phyloP scores from a whole-genome alignment of 768 basidiomycete genomes.

The Suillus americanus region DNA sequence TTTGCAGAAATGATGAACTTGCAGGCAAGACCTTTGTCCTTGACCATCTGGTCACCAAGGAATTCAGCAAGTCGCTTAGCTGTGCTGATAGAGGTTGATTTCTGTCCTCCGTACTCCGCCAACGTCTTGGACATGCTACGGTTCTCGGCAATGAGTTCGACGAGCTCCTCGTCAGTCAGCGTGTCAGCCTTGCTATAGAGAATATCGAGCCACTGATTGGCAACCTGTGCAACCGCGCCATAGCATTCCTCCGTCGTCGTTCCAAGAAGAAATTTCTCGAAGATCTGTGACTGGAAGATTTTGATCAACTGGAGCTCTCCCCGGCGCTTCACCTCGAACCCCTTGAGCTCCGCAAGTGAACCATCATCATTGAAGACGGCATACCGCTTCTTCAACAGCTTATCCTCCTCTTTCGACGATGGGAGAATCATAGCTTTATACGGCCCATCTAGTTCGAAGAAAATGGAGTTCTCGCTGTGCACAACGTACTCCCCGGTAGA shows the following conservation, averaged over 20 bases:
- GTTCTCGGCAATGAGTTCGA: conserved; percentile 98
- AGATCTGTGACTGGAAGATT: conserved; percentile 98
- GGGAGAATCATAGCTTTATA: conserved; percentile 99
- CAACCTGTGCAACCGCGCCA: conserved; percentile 87
- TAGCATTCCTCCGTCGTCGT: conserved; percentile 95
- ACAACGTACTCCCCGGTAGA: conserved; percentile 83
- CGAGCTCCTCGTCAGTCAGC: conserved; percentile 86
- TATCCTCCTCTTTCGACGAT: conserved; percentile 99
- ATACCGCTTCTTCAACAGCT: conserved; percentile 96
- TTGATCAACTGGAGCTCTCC: conserved; percentile 99
- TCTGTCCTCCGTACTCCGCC: conserved; percentile 94
- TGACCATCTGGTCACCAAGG: conserved; percentile 97
- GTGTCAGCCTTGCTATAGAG: conserved; percentile 85
- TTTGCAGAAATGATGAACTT: conserved; percentile 98
- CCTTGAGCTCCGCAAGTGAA: conserved; percentile 95
- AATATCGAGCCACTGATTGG: conserved; percentile 97
- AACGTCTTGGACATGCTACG: conserved; percentile 96
- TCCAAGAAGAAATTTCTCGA: conserved; percentile 95
- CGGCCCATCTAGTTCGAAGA: conserved; percentile 98
- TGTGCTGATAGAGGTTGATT: conserved; percentile 97
- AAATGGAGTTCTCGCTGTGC: conserved; percentile 97
- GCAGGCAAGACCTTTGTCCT: conserved; percentile 98
- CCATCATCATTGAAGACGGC: conserved; percentile 99
- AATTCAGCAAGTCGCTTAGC: conserved; percentile 95
- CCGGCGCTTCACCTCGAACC: conserved; percentile 97